phyloP scores from a whole-genome alignment of 78 protist species.

The Dictyostelium discoideum region DNA sequence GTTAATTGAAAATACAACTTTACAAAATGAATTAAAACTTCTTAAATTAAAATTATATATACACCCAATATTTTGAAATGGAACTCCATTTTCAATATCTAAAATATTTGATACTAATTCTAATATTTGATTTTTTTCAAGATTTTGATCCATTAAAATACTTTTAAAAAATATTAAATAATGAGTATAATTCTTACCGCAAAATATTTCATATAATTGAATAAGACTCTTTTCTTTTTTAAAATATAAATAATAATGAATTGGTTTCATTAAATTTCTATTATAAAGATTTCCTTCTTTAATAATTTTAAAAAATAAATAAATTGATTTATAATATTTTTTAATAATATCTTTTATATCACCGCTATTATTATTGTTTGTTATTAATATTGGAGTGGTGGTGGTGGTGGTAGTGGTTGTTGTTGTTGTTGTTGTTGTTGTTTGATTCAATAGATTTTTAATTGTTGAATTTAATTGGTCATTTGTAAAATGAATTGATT shows the following conservation, averaged over 20 bases:
- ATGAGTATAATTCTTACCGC: not conserved
- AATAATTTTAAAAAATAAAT: not conserved
- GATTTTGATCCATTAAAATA: not conserved
- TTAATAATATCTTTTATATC: not conserved
- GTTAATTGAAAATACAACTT: not conserved
- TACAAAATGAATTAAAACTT: not conserved
- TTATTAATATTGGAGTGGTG: not conserved
- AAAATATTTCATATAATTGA: not conserved
- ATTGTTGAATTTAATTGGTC: not conserved
- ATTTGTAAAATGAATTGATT: not conserved
- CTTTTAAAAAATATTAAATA: no score
- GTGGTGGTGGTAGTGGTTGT: not conserved
- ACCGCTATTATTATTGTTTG: not conserved
- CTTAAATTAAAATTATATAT: not conserved
- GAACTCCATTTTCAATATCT: not conserved
- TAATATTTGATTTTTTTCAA: not conserved
- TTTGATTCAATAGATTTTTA: no score
- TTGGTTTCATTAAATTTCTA: not conserved
- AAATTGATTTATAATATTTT: not conserved
- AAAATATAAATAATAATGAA: not conserved
- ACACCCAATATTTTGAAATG: not conserved
- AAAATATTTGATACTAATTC: not conserved
- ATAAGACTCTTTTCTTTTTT: not conserved
- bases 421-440: not conserved
- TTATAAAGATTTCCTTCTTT: not conserved